Evolutionary conservation across 2,329 filamentous ascomycete species (phyloP).

Genomic region (Arachnomyces sp.): DNA sequence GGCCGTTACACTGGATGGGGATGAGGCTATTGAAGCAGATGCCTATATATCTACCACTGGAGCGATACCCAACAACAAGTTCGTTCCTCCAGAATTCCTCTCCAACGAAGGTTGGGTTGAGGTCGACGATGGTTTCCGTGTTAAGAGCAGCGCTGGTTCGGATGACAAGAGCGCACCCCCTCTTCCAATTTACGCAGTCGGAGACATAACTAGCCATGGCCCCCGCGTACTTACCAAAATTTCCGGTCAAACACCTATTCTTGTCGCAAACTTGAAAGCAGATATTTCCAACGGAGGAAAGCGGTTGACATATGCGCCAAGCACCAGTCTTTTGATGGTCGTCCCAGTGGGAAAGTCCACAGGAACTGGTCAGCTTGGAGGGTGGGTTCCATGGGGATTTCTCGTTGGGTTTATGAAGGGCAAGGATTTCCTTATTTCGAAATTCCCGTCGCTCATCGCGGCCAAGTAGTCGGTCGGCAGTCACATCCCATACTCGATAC

Average conservation of each 20-base stretch:
- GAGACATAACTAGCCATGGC: conserved; percentile 11
- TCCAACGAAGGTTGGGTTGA: conserved; percentile 13
- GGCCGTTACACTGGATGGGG: conserved; percentile 8
- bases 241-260: conserved; percentile 3
- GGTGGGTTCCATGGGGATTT: conserved; percentile 9
- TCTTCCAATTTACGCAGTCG: conserved; percentile 11
- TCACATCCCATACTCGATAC: too few relatives aligned
- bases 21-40: conserved; percentile 18
- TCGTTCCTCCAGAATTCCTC: conserved; percentile 13
- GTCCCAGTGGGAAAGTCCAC: conserved; percentile 10
- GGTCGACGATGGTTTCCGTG: conserved; percentile 13
- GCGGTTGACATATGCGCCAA: conserved; percentile 5
- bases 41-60: conserved; percentile 15
- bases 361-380: conserved; percentile 11
- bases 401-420: conserved; percentile 13
- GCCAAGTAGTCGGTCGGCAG: background rate
- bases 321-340: conserved; percentile 1
- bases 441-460: background rate
- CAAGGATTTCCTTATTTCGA: conserved; percentile 14
- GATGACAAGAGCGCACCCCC: background rate
- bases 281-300: conserved; percentile 10
- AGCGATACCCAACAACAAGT: conserved; percentile 14
- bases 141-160: background rate
- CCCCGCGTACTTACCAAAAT: conserved; percentile 6
- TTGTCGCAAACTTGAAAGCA: conserved; percentile 11